Evolutionary conservation across 768 basidiomycete species (phyloP).

Genomic region (Rubroboletus pulcherrimus): DNA sequence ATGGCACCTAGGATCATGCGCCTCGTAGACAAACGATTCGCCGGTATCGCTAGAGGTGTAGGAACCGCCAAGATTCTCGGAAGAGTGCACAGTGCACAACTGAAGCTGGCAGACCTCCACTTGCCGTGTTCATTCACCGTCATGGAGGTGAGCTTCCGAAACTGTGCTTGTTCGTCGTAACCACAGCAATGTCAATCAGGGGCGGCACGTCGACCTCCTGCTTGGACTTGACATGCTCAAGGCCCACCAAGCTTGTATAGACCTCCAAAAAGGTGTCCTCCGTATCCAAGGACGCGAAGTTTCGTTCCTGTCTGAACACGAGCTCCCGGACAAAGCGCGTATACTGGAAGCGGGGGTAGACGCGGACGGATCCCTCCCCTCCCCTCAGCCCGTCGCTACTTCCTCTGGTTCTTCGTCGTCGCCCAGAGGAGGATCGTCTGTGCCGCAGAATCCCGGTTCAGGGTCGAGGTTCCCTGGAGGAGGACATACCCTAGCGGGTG

Average conservation of each 20-base stretch:
- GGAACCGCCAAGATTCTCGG: slow-evolving; percentile 94
- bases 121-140: slow-evolving; percentile 92
- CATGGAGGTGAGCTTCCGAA: slow-evolving; percentile 64
- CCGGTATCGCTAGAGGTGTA: slow-evolving; percentile 89
- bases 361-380: slow-evolving; percentile 18
- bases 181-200: slow-evolving; percentile 41
- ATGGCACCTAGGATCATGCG: slow-evolving; percentile 73
- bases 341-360: slow-evolving; percentile 35
- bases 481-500: slow-evolving; percentile 56
- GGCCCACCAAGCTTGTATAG: slow-evolving; percentile 94
- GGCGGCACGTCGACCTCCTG: slow-evolving; percentile 89
- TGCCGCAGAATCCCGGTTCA: slow-evolving; percentile 40
- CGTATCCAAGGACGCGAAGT: slow-evolving; percentile 93
- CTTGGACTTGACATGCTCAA: slow-evolving; percentile 99
- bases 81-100: slow-evolving; percentile 87
- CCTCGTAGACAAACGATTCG: slow-evolving; percentile 79
- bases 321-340: slow-evolving; percentile 81
- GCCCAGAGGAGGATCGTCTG: slow-evolving; percentile 13
- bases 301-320: slow-evolving; percentile 87
- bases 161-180: background rate
- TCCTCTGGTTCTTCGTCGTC: slow-evolving; percentile 12
- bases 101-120: slow-evolving; percentile 80
- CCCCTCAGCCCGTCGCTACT: slow-evolving; percentile 16
- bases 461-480: slow-evolving; percentile 58
- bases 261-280: slow-evolving; percentile 83